Conservation (phyloP, 2,329 filamentous ascomycete species). For the Mycosphaerelloides madeirae region DNA sequence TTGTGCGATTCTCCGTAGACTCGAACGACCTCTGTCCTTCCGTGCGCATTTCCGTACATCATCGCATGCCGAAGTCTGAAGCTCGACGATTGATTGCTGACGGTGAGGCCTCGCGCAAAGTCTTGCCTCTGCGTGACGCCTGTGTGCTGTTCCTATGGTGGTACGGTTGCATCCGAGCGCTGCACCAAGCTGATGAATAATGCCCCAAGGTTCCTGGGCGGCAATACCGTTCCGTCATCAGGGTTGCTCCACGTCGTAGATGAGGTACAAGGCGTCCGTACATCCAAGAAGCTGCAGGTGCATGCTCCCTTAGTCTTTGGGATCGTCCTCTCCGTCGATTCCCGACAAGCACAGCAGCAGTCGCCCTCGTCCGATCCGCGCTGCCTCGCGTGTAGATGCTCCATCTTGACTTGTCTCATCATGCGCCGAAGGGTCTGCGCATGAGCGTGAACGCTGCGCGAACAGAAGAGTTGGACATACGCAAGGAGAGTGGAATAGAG, state of each 20-base stretch:
- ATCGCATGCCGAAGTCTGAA: neutral
- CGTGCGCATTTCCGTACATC: too few relatives aligned
- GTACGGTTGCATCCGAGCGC: neutral
- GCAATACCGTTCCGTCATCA: slow-evolving; percentile 1
- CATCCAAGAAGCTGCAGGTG: neutral
- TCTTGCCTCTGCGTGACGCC: neutral
- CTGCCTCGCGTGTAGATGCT: too few relatives aligned
- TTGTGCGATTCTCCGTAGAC: too few relatives aligned
- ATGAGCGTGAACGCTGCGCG: too few relatives aligned
- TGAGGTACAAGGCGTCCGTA: neutral
- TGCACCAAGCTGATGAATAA: neutral
- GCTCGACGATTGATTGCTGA: neutral
- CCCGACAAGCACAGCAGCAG: neutral
- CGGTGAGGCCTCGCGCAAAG: neutral
- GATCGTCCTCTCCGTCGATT: neutral
- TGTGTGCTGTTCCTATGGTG: too few relatives aligned
- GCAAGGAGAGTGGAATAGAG: too few relatives aligned
- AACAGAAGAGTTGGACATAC: too few relatives aligned
- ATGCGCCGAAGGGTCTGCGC: too few relatives aligned
- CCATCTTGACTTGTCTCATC: too few relatives aligned
- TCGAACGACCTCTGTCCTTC: too few relatives aligned
- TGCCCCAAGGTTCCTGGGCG: neutral
- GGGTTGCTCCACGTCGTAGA: neutral
- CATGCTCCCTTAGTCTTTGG: neutral
- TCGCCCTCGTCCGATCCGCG: too few relatives aligned